A percentile compares a stretch with the other conserved stretches of the same genome.
Conservation (phyloP, 177 flowering plant species). For the Tripterygium wilfordii region DNA sequence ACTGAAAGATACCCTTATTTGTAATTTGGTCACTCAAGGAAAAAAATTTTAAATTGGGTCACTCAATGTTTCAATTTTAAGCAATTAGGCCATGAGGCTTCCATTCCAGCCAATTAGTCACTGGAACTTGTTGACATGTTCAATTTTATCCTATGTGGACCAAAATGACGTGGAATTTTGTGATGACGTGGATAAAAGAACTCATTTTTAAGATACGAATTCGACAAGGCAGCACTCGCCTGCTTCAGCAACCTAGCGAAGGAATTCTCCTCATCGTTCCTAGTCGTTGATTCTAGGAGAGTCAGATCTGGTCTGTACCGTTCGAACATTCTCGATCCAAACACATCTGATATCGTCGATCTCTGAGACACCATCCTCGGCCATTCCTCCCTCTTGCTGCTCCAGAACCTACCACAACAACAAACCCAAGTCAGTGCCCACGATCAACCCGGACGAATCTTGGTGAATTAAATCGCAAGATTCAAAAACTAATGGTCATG, state of each 20-base stretch:
- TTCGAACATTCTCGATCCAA: slow-evolving; percentile 65
- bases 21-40: no score
- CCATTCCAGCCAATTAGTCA: no score
- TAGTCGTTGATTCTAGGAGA: slow-evolving; percentile 53
- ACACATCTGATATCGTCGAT: slow-evolving; percentile 60
- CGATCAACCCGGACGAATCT: neutral
- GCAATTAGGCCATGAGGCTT: no score
- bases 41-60: no score
- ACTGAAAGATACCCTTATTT: no score
- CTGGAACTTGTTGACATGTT: no score
- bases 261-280: slow-evolving; percentile 38
- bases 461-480: neutral
- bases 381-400: slow-evolving; percentile 71
- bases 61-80: no score
- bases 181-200: slow-evolving; percentile 63
- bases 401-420: slow-evolving; percentile 55
- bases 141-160: no score
- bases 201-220: slow-evolving; percentile 58
- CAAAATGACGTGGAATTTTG: no score
- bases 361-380: slow-evolving; percentile 72
- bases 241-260: slow-evolving; percentile 55
- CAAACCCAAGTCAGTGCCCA: neutral
- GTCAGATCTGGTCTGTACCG: slow-evolving; percentile 63
- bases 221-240: slow-evolving; percentile 64
- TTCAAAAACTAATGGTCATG: neutral